phyloP scores from a whole-genome alignment of 2,329 filamentous ascomycete genomes.

The Apiospora arundinis region DNA sequence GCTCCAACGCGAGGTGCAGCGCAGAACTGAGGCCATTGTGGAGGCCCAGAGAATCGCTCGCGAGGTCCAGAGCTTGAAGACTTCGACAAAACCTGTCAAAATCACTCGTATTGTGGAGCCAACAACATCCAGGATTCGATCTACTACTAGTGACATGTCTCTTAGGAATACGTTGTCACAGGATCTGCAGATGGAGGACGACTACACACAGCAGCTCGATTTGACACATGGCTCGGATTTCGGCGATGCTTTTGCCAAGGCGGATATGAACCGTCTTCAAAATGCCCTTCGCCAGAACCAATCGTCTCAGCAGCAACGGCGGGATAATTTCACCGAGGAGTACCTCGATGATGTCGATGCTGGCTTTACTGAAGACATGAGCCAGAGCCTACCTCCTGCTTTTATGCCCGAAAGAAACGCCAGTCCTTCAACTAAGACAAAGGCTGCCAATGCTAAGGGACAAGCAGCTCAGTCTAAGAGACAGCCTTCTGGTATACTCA shows the following conservation, averaged over 20 bases:
- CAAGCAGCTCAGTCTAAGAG: constrained; percentile 28
- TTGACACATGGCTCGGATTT: constrained; percentile 43
- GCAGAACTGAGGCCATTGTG: constrained; percentile 30
- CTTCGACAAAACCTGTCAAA: constrained; percentile 40
- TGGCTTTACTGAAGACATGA: constrained; percentile 34
- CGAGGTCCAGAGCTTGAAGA: constrained; percentile 34
- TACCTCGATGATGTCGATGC: constrained; percentile 30
- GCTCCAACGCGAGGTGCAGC: constrained; percentile 29
- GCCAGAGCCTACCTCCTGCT: constrained; percentile 37
- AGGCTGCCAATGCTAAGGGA: constrained; percentile 21
- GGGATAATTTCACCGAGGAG: constrained; percentile 29
- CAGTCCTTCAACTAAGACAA: constrained; percentile 31
- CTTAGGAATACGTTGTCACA: constrained; percentile 42
- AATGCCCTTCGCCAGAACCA: constrained; percentile 35
- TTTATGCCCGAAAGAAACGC: constrained; percentile 30
- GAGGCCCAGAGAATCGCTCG: constrained; percentile 33
- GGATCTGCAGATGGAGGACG: constrained; percentile 43
- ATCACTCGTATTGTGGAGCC: constrained; percentile 42
- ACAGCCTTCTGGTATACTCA: constrained; percentile 41
- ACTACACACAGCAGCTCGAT: constrained; percentile 45
- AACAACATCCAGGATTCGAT: constrained; percentile 31
- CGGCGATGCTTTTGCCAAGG: constrained; percentile 38
- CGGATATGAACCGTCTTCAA: constrained; percentile 32
- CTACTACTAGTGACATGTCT: constrained; percentile 40
- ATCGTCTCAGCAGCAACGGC: constrained; percentile 30